Conservation (phyloP, 164 flowering plant species). For the Taxillus chinensis region DNA sequence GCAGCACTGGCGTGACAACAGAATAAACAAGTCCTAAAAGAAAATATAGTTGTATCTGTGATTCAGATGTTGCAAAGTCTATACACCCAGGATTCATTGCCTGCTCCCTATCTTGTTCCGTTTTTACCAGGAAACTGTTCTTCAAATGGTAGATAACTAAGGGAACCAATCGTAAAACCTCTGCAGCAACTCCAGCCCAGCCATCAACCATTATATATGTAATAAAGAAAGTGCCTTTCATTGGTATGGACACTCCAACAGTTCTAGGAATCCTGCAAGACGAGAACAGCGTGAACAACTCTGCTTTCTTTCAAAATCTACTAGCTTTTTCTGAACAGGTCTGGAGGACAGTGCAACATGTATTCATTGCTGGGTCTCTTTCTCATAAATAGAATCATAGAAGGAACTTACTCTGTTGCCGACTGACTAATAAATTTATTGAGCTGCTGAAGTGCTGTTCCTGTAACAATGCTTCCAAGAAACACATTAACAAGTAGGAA, state of each 20-base stretch:
- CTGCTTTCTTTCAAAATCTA: background rate
- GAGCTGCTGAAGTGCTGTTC: conserved; percentile 86
- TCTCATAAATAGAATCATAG: background rate
- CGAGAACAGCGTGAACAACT: background rate
- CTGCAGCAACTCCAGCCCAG: conserved; percentile 92
- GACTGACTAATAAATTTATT: conserved; percentile 46
- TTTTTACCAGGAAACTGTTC: conserved; percentile 77
- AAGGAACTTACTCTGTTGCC: conserved; percentile 53
- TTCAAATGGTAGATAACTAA: conserved; percentile 64
- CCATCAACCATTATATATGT: conserved; percentile 93
- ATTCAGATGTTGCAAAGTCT: conserved; percentile 51
- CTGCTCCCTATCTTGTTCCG: conserved; percentile 66
- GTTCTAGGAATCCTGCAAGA: conserved; percentile 67
- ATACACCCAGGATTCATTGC: conserved; percentile 84
- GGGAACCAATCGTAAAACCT: conserved; percentile 72
- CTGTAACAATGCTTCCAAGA: conserved; percentile 71
- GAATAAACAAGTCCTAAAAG: conserved; percentile 79
- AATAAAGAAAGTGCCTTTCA: conserved; percentile 90
- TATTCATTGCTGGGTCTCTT: background rate
- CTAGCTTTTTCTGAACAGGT: too few relatives aligned
- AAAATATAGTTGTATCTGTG: conserved; percentile 77
- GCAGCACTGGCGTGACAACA: conserved; percentile 68
- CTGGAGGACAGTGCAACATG: background rate
- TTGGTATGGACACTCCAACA: conserved; percentile 71
- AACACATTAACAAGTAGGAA: conserved; percentile 83